Evolutionary conservation across 2,329 filamentous ascomycete species (phyloP), one percentile per base, ranked within the genome.

Genomic region (Aureobasidium sp.): DNA sequence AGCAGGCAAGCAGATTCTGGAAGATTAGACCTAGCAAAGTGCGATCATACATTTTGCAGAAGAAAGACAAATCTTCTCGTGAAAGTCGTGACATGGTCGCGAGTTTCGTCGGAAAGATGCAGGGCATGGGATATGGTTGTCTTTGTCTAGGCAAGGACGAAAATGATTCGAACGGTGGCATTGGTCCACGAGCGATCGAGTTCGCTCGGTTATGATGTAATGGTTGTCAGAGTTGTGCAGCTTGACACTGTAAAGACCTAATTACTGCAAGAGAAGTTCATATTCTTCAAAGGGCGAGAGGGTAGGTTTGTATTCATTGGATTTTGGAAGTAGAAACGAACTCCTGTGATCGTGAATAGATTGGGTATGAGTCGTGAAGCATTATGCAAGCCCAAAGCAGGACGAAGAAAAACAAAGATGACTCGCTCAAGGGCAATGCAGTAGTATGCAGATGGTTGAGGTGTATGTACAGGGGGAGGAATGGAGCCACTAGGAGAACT

Each of bases 321-420:
- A 12, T 16, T 19, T 14, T 25, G 22, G 11, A n/a, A 32, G 27
- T 21, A 12, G 22, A 22, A 22, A 32, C 11, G 29, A 12, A 24
- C 19, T 19, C 14, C 3, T 11, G 29, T 45, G 24, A 48, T 49
- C 45, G 48, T 32, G 24, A 19, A 40, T 41, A 51, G 7, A 41
- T 51, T 51, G 27, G 19, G 16, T 37, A 41, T 51, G 35, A 51
- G 12, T 41, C 48, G 37, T 41, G 12, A 40, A 41, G 27, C 19
- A 21, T 51, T 41, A 41, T 41, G 27, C 27, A 17, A 17, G 21
- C 21, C 16, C 17, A 39, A 16, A 27, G 2, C n/a, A 39, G 24
- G 12, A 11, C 6, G 7, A 37, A 42, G n/a, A n/a, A n/a, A n/a
- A n/a, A n/a, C n/a, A 10, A 5, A 22, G 22, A 10, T 16, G 12